These are phyloP conservation scores for Lentinula lateritia DNA, from an alignment of 768 basidiomycete species.

Conservation along the genomic window DNA sequence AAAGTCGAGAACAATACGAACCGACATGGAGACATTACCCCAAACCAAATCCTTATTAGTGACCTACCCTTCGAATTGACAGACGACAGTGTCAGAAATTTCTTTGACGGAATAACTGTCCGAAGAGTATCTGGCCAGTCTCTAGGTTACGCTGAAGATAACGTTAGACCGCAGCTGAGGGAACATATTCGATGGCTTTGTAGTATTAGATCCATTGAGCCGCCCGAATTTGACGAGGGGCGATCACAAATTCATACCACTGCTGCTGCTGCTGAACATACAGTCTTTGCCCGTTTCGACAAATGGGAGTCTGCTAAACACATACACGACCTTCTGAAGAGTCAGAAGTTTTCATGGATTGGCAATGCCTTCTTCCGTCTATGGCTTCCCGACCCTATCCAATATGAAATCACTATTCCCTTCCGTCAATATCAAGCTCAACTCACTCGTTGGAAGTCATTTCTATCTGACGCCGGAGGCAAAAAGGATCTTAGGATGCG, in stretches of 20 bases:
- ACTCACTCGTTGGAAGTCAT: constrained; percentile 39
- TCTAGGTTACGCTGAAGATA: constrained; percentile 12
- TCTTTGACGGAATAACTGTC: constrained; percentile 23
- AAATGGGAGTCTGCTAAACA: constrained; percentile 42
- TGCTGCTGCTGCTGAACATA: constrained; percentile 13
- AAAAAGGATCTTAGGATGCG: constrained; percentile 28
- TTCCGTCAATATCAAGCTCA: constrained; percentile 47
- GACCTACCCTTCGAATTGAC: constrained; percentile 28
- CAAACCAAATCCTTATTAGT: constrained; percentile 35
- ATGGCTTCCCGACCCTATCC: constrained; percentile 41
- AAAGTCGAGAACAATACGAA: constrained; percentile 38
- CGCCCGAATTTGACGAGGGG: constrained; percentile 20
- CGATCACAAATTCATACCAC: constrained; percentile 8
- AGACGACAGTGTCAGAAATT: constrained; percentile 18
- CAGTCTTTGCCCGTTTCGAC: constrained; percentile 35
- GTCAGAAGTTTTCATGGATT: constrained; percentile 21
- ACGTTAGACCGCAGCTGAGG: constrained; percentile 15
- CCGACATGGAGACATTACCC: constrained; percentile 25
- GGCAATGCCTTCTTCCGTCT: constrained; percentile 29
- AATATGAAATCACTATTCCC: constrained; percentile 46
- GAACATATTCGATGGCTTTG: constrained; percentile 16
- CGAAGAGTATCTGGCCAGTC: constrained; percentile 15
- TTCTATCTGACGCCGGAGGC: constrained; percentile 30
- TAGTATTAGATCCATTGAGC: constrained; percentile 13
- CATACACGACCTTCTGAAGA: constrained; percentile 29